Evolutionary conservation across 352 stramenopile genomes (phyloP), one percentile per base, ranked within the genome.

Genomic region (Pythium phragmiticola): DNA sequence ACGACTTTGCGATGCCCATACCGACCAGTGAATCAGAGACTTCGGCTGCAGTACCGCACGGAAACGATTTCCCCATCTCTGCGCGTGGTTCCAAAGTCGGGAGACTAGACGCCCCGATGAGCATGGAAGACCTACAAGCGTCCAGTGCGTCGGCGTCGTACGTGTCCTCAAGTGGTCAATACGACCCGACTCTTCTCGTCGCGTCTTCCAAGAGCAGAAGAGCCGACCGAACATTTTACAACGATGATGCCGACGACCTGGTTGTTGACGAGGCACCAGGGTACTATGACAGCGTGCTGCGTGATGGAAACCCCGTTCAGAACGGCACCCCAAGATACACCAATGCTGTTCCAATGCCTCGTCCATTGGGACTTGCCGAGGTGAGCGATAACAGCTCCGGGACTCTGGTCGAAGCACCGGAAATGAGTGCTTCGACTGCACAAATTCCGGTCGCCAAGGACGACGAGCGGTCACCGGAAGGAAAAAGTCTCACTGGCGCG

Each of bases 241-340:
- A 34, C 7, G 55, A 58, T 26, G 62, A 73, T 42, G 62, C 41
- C 8, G 79, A 89, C 28, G 71, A 84, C 17, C 33, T 82, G 3
- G 77, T 92, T 2, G 71, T 87, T 49, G 81, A 92, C 36, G 73
- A 90, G 37, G 72, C 71, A 0, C 78, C 81, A 23, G 76, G 79
- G 3, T 90, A 81, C 46, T 89, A 89, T 55, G 80, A 89, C 34
- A 64, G 28, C 19, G 28, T 58, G n/a, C 17, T 50, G 0, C 28
- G 16, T 26, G 54, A 49, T 2, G 17, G 43, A 28, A 17, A 45
- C 13, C 52, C 49, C 14, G 11, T 4, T 2, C n/a, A 30, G 7
- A 45, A 26, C 8, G 28, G 13, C 11, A 59, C 50, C 33, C 34
- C 51, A 34, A 37, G 30, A 21, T 62, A 66, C 23, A 48, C 14